Conservation (phyloP, 2,329 filamentous ascomycete species). For the Penicillium occitanis region DNA sequence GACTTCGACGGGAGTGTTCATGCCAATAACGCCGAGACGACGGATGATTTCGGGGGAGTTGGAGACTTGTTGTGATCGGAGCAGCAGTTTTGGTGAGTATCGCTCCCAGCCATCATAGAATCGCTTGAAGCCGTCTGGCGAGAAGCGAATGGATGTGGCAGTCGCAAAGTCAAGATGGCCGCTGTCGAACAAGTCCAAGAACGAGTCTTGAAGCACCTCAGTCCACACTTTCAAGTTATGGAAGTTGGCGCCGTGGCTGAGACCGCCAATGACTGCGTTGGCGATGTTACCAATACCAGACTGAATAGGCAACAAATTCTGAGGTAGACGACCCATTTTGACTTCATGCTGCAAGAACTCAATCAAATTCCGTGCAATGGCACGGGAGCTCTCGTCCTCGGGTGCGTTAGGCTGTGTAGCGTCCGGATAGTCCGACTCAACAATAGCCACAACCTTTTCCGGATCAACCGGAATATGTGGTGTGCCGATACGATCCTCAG, state of each 20-base stretch:
- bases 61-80: conserved; percentile 83
- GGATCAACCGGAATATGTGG: conserved; percentile 81
- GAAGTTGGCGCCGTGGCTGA: conserved; percentile 75
- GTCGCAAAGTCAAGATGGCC: conserved; percentile 87
- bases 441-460: conserved; percentile 77
- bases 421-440: conserved; percentile 83
- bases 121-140: conserved; percentile 83
- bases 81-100: conserved; percentile 78
- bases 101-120: conserved; percentile 84
- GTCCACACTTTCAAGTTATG: conserved; percentile 89
- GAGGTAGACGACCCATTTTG: conserved; percentile 69
- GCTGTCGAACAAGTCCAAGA: conserved; percentile 88
- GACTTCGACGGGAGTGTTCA: conserved; percentile 93
- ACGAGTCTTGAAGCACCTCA: conserved; percentile 87
- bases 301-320: conserved; percentile 76
- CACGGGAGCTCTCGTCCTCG: conserved; percentile 69
- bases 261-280: conserved; percentile 84
- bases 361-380: conserved; percentile 77
- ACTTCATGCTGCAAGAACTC: conserved; percentile 88
- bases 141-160: conserved; percentile 86
- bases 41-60: conserved; percentile 91
- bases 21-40: conserved; percentile 81
- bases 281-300: conserved; percentile 91
- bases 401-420: conserved; percentile 71
- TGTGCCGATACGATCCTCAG: conserved; percentile 82